phyloP scores from a whole-genome alignment of 768 basidiomycete species.

The Hygrophoropsis aurantiaca region DNA sequence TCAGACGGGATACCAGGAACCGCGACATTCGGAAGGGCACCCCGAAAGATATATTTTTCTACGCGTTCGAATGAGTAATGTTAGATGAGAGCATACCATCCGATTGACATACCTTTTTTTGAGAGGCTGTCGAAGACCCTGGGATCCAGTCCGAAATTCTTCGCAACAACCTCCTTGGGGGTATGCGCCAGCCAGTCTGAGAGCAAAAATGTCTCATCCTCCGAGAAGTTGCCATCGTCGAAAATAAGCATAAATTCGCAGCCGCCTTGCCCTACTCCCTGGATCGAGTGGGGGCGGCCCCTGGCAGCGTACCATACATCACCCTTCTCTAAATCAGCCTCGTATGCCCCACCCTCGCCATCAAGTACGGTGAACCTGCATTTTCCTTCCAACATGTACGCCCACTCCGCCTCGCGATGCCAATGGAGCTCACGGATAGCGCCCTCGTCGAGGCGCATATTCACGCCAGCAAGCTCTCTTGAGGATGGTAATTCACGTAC shows the following conservation, averaged over 20 bases:
- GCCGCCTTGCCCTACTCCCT: constrained; percentile 39
- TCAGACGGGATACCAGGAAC: constrained; percentile 42
- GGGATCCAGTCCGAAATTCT: constrained; percentile 48
- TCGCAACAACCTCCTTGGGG: constrained; percentile 42
- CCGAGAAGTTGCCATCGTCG: constrained; percentile 38
- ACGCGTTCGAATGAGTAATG: constrained; percentile 14
- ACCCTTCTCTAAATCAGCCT: constrained; percentile 6
- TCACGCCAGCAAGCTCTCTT: constrained; percentile 24
- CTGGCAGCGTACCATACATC: constrained; percentile 54
- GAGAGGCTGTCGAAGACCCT: constrained; percentile 50
- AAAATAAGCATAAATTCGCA: constrained; percentile 45
- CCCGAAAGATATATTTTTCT: constrained; percentile 50
- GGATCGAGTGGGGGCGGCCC: constrained; percentile 45
- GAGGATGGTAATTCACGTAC: constrained; percentile 21
- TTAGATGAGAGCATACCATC: background rate
- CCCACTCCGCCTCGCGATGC: constrained; percentile 38
- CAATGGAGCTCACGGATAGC: constrained; percentile 36
- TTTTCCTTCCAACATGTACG: constrained; percentile 44
- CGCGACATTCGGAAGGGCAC: constrained; percentile 39
- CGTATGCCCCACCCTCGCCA: constrained; percentile 3
- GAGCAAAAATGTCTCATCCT: constrained; percentile 46
- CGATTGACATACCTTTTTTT: background rate
- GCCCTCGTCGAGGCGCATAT: constrained; percentile 32
- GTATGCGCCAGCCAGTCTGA: constrained; percentile 60
- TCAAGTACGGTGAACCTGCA: background rate